A percentile compares a stretch with the other conserved stretches of the same genome.
phyloP scores from a whole-genome alignment of 2,329 filamentous ascomycete species.

The Zopfia rhizophila region DNA sequence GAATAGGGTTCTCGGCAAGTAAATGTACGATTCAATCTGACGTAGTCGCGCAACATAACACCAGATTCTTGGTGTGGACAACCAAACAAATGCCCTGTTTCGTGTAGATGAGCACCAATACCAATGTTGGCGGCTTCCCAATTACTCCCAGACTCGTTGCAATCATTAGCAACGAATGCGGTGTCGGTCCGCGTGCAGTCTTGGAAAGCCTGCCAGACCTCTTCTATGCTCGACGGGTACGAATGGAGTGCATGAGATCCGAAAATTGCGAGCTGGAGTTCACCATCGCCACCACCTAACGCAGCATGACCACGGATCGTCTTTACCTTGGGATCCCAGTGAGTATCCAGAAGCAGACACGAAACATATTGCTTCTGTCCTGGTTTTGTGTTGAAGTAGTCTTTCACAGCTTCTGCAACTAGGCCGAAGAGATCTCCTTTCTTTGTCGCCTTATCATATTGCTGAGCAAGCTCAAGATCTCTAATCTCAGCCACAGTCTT shows the following conservation, averaged over 20 bases:
- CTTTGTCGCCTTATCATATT: slow-evolving; percentile 74
- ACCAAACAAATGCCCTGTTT: slow-evolving; percentile 89
- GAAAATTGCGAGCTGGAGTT: slow-evolving; percentile 86
- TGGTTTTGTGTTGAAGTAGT: slow-evolving; percentile 77
- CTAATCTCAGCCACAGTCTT: slow-evolving; percentile 87
- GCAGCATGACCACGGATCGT: slow-evolving; percentile 84
- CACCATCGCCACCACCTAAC: slow-evolving; percentile 77
- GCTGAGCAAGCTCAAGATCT: slow-evolving; percentile 80
- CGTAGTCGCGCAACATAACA: slow-evolving; percentile 92
- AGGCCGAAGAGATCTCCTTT: slow-evolving; percentile 80
- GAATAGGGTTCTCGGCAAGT: slow-evolving; percentile 83
- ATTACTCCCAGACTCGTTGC: slow-evolving; percentile 84
- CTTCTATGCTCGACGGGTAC: slow-evolving; percentile 88
- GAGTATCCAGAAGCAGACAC: slow-evolving; percentile 84
- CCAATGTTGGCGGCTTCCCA: slow-evolving; percentile 97
- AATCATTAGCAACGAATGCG: slow-evolving; percentile 82
- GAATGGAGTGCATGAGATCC: slow-evolving; percentile 92
- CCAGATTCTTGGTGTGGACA: slow-evolving; percentile 89
- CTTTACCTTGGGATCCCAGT: slow-evolving; percentile 80
- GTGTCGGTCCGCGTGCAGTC: slow-evolving; percentile 92
- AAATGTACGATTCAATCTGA: slow-evolving; percentile 85
- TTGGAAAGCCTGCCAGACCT: slow-evolving; percentile 86
- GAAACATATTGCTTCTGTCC: slow-evolving; percentile 92
- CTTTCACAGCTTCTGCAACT: slow-evolving; percentile 79
- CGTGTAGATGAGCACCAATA: slow-evolving; percentile 91